These are phyloP conservation scores for Juncus effusus DNA, from an alignment of 176 grass and related monocot genomes.

Conservation along the genomic window DNA sequence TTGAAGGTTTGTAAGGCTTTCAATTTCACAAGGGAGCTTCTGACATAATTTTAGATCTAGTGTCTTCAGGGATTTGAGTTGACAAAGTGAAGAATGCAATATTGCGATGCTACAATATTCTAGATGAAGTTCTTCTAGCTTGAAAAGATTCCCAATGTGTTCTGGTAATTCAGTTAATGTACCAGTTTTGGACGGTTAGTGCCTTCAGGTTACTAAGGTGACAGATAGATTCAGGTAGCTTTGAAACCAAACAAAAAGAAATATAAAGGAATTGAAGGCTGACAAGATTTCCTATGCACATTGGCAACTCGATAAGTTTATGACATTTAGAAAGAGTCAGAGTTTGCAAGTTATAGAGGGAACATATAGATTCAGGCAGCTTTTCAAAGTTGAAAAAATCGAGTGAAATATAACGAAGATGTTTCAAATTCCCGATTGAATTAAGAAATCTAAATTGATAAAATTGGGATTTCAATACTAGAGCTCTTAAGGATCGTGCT, in stretches of 20 bases:
- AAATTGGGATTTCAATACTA: background rate
- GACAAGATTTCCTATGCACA: conserved; percentile 28
- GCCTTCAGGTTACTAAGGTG: background rate
- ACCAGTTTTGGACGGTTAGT: background rate
- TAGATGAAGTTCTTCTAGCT: too few relatives aligned
- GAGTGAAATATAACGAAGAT: conserved; percentile 14
- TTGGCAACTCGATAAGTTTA: background rate
- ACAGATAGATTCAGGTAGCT: background rate
- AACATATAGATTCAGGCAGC: background rate
- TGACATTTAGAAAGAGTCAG: background rate
- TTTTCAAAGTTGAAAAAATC: background rate
- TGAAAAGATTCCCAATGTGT: too few relatives aligned
- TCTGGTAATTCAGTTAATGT: background rate
- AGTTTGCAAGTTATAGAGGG: conserved; percentile 18
- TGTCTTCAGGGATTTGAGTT: too few relatives aligned
- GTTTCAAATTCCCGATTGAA: conserved; percentile 11
- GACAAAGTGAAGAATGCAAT: too few relatives aligned
- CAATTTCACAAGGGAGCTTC: background rate
- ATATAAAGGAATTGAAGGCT: conserved; percentile 9
- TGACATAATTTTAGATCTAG: too few relatives aligned
- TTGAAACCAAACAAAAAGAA: background rate
- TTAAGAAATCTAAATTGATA: conserved; percentile 2
- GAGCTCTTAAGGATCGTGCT: background rate
- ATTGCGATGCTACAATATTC: too few relatives aligned
- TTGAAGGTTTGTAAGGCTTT: background rate